Evolutionary conservation across 1,284 basidiomycete species (phyloP).

Genomic region (Trichosporon sp.): DNA sequence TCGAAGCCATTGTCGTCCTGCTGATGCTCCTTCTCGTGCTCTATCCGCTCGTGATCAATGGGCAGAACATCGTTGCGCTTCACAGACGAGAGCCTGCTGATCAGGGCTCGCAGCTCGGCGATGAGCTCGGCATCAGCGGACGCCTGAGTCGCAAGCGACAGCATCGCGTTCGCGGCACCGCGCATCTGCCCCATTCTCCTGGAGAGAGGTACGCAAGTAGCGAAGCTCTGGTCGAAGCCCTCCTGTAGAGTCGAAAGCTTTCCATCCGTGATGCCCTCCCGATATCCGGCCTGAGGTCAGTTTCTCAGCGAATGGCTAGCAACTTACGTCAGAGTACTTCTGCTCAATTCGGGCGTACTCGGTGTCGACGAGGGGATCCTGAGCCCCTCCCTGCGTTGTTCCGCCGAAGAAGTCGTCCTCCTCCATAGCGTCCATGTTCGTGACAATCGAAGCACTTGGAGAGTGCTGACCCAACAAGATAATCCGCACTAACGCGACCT

Average conservation of each 20-base stretch:
- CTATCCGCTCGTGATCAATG: conserved; percentile 37
- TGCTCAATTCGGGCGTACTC: conserved; percentile 42
- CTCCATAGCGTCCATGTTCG: conserved; percentile 14
- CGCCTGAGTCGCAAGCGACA: conserved; percentile 18
- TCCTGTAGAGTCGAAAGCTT: conserved; percentile 52
- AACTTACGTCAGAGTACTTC: conserved; percentile 45
- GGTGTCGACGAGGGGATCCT: conserved; percentile 39
- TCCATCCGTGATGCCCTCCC: conserved; percentile 55
- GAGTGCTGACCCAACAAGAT: too few species aligned
- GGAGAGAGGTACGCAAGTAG: conserved; percentile 47
- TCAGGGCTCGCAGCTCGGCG: conserved; percentile 58
- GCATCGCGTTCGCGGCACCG: conserved; percentile 48
- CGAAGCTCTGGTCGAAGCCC: conserved; percentile 53
- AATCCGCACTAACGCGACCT: too few species aligned
- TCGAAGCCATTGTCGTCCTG: conserved; percentile 57
- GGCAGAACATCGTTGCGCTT: conserved; percentile 37
- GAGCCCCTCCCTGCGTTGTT: conserved; percentile 24
- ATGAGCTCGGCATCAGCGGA: conserved; percentile 56
- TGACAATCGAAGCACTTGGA: too few species aligned
- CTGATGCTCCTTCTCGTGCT: conserved; percentile 39
- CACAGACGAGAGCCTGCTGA: conserved; percentile 29
- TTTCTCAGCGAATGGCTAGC: not conserved
- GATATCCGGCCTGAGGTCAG: conserved; percentile 51
- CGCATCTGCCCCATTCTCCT: conserved; percentile 49
- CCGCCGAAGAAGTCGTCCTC: conserved; percentile 26